phyloP scores from a whole-genome alignment of 352 stramenopile genomes.

The Phytopythium kandeliae region DNA sequence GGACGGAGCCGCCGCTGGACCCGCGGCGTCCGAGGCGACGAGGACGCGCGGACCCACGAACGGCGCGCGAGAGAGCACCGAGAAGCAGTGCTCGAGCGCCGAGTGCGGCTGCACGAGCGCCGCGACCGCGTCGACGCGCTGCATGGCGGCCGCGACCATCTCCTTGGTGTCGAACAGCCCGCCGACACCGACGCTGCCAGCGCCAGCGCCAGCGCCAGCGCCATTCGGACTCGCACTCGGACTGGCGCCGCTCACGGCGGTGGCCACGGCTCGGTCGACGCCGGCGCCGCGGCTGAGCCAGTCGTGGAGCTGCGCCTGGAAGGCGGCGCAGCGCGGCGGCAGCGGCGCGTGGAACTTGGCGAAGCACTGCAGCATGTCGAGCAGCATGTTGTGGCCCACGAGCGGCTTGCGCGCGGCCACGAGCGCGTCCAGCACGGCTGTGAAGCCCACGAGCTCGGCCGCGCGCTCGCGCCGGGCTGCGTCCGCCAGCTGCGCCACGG shows the following conservation, averaged over 20 bases:
- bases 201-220: too few species aligned
- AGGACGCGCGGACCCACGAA: slow-evolving; percentile 56
- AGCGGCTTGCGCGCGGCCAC: slow-evolving; percentile 39
- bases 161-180: slow-evolving; percentile 74
- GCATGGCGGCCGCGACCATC: slow-evolving; percentile 57
- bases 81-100: slow-evolving; percentile 57
- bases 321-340: slow-evolving; percentile 44
- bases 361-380: slow-evolving; percentile 80
- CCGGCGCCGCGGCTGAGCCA: slow-evolving; percentile 30
- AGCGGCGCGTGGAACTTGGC: slow-evolving; percentile 69
- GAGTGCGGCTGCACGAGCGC: slow-evolving; percentile 50
- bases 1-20: too few species aligned
- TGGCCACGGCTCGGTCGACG: not conserved
- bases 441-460: slow-evolving; percentile 58
- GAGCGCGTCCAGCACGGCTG: slow-evolving; percentile 51
- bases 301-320: slow-evolving; percentile 43
- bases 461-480: slow-evolving; percentile 39
- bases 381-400: slow-evolving; percentile 72
- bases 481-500: slow-evolving; percentile 21
- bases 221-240: too few species aligned
- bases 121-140: slow-evolving; percentile 50
- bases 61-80: slow-evolving; percentile 48
- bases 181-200: slow-evolving; percentile 8
- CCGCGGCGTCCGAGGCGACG: slow-evolving; percentile 12
- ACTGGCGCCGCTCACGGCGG: too few species aligned